Percentiles rank a stretch among this genome's conserved stretches.
Evolutionary conservation across 768 basidiomycete genomes (phyloP).

Genomic region (Lactarius hengduanensis): DNA sequence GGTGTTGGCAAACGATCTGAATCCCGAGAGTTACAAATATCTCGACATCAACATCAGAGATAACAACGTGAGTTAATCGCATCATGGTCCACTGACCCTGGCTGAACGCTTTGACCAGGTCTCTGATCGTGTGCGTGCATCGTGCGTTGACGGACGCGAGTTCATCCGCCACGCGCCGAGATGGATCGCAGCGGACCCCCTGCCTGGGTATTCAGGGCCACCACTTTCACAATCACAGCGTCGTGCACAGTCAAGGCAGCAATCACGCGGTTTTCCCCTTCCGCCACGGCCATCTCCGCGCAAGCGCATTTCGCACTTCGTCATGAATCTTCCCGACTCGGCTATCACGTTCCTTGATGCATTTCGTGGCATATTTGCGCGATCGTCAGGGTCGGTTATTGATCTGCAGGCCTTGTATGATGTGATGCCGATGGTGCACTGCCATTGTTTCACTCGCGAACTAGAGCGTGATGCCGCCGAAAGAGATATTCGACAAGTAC

Average conservation of each 20-base stretch:
- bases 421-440: conserved; percentile 87
- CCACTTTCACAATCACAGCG: conserved; percentile 37
- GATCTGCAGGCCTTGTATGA: conserved; percentile 38
- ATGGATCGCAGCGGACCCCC: conserved; percentile 60
- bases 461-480: conserved; percentile 64
- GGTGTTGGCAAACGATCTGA: conserved; percentile 91
- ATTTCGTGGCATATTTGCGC: conserved; percentile 67
- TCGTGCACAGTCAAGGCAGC: conserved; percentile 43
- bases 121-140: conserved; percentile 61
- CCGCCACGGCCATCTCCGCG: conserved; percentile 40
- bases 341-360: conserved; percentile 89
- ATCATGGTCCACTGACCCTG: conserved; percentile 6
- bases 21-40: conserved; percentile 83
- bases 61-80: conserved; percentile 62
- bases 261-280: conserved; percentile 27
- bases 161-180: conserved; percentile 69
- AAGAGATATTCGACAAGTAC: conserved; percentile 76
- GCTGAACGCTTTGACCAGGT: conserved; percentile 50
- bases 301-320: conserved; percentile 73
- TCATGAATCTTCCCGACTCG: conserved; percentile 97
- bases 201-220: conserved; percentile 52
- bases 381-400: conserved; percentile 41
- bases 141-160: conserved; percentile 80
- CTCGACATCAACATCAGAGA: conserved; percentile 65
- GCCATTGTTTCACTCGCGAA: conserved; percentile 94